Conservation (phyloP, 2,329 filamentous ascomycete species). For the Gaeumannomyces sp. region DNA sequence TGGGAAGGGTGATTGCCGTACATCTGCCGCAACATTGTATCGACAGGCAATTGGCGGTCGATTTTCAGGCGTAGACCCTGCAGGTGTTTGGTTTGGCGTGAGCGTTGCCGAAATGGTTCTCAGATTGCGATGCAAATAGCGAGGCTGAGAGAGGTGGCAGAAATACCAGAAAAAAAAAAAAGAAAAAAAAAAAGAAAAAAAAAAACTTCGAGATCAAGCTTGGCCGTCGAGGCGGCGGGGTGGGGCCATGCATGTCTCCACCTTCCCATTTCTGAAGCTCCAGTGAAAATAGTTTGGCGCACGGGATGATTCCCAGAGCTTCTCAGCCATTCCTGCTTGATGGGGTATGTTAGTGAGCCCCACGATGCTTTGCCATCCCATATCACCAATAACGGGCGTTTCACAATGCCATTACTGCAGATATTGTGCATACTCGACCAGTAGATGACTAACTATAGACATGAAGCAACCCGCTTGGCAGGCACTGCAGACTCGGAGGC, state of each 20-base stretch:
- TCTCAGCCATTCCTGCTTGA: too few relatives aligned
- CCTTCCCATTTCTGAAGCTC: background rate
- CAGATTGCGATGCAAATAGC: background rate
- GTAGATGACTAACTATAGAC: background rate
- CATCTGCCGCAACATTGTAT: slow-evolving; percentile 18
- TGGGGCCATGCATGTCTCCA: background rate
- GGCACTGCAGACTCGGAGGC: background rate
- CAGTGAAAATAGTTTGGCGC: background rate
- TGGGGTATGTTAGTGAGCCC: too few relatives aligned
- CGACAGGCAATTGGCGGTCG: background rate
- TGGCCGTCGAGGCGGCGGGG: too few relatives aligned
- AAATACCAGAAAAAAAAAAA: slow-evolving; percentile 4
- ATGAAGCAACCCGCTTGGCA: background rate
- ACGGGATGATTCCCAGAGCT: too few relatives aligned
- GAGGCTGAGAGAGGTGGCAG: background rate
- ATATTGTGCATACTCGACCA: background rate
- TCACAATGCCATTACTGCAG: too few relatives aligned
- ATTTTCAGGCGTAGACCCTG: background rate
- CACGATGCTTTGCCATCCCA: too few relatives aligned
- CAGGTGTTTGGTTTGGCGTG: background rate
- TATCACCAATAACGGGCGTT: too few relatives aligned
- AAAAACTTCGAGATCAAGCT: background rate
- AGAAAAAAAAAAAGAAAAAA: slow-evolving; percentile 11
- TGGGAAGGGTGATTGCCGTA: background rate
- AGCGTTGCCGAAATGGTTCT: background rate